Percentiles rank a stretch among this genome's conserved stretches.
Evolutionary conservation across 2,329 filamentous ascomycete genomes (phyloP).

Genomic region (Aspergillus candidus): DNA sequence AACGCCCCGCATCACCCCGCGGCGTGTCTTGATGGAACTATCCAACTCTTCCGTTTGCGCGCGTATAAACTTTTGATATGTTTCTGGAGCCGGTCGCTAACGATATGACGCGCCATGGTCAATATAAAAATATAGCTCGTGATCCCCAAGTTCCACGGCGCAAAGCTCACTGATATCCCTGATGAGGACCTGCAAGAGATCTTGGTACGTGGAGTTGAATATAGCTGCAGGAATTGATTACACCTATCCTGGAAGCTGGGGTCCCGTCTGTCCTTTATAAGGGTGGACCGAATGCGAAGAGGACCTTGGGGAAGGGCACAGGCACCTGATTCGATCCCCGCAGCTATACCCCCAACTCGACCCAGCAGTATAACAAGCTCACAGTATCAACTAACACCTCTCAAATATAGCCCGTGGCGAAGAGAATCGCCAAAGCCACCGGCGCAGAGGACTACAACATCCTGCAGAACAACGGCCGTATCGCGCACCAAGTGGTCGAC

Average conservation of each 20-base stretch:
- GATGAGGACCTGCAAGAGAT: slow-evolving; percentile 81
- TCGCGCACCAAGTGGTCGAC: slow-evolving; percentile 87
- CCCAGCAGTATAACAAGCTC: slow-evolving; percentile 2
- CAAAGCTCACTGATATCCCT: slow-evolving; percentile 85
- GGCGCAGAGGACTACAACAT: slow-evolving; percentile 83
- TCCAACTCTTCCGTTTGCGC: background rate
- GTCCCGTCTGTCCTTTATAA: background rate
- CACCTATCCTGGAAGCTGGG: background rate
- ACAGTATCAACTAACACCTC: background rate
- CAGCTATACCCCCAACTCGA: background rate
- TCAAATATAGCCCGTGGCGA: slow-evolving; percentile 62
- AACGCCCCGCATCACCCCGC: slow-evolving; percentile 15
- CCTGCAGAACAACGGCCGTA: slow-evolving; percentile 87
- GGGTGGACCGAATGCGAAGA: slow-evolving; percentile 7
- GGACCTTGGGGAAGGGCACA: slow-evolving; percentile 19
- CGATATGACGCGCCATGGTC: too few relatives aligned
- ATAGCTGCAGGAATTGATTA: background rate
- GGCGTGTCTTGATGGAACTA: background rate
- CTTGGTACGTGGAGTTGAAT: slow-evolving; percentile 50
- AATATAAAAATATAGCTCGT: slow-evolving; percentile 60
- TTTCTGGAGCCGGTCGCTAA: too few relatives aligned
- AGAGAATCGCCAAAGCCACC: slow-evolving; percentile 74
- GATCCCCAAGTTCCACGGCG: slow-evolving; percentile 91
- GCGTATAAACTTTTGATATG: too few relatives aligned
- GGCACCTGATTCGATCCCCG: slow-evolving; percentile 1